phyloP scores from a whole-genome alignment of 2,329 filamentous ascomycete genomes.

The Bisporella sp. region DNA sequence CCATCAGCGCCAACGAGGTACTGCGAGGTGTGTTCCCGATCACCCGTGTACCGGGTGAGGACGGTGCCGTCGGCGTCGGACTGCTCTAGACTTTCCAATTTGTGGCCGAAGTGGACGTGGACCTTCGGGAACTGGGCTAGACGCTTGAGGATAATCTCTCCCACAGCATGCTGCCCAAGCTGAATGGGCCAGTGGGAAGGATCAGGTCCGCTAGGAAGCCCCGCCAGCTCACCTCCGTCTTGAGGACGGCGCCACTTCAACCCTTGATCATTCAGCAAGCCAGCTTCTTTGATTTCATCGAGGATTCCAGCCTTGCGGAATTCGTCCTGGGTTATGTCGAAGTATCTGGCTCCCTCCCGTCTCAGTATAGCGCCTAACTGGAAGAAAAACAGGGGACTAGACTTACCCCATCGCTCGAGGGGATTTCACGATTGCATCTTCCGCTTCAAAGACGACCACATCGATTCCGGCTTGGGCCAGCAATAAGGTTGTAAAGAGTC shows the following conservation, averaged over 20 bases:
- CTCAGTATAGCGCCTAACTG: not conserved
- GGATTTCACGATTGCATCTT: not conserved
- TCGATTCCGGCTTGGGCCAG: not conserved
- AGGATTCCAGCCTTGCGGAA: not conserved
- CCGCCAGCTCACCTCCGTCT: not conserved
- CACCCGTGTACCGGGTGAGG: not conserved
- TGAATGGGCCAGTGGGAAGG: not conserved
- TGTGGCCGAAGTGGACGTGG: not conserved
- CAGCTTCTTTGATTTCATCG: not conserved
- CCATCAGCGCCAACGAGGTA: constrained; percentile 2
- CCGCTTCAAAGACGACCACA: not conserved
- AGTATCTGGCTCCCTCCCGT: not conserved
- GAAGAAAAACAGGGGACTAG: no score
- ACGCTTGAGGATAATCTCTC: not conserved
- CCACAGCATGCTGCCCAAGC: not conserved
- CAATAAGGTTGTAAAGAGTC: not conserved
- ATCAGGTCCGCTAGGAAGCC: not conserved
- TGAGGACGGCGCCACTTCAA: not conserved
- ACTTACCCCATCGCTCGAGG: not conserved
- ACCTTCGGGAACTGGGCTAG: not conserved
- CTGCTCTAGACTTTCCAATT: not conserved
- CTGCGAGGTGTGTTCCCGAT: not conserved
- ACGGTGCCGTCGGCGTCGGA: not conserved
- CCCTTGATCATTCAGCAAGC: not conserved
- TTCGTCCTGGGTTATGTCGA: not conserved